Evolutionary conservation across 257 asterid species (phyloP).

Genomic region (Euphrasia confusa): DNA sequence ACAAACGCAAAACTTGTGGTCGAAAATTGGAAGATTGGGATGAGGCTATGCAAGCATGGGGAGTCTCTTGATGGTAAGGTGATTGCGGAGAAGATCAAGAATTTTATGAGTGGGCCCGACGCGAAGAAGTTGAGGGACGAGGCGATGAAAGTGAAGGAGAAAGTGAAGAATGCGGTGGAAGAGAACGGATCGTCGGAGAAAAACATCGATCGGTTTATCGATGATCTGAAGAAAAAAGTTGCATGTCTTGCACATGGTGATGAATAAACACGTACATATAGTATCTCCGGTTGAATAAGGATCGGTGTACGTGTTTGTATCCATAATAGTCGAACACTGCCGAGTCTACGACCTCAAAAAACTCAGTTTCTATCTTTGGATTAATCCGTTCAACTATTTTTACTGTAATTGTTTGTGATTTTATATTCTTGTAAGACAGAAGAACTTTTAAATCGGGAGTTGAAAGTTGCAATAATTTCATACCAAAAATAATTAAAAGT

Average conservation of each 20-base stretch:
- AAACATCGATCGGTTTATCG: slow-evolving; percentile 27
- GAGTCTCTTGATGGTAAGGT: slow-evolving; percentile 15
- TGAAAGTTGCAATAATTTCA: too few species aligned
- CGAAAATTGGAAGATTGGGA: slow-evolving; percentile 36
- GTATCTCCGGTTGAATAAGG: too few species aligned
- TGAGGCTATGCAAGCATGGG: slow-evolving; percentile 23
- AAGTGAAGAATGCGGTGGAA: slow-evolving; percentile 18
- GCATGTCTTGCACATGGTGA: neutral
- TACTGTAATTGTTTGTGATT: too few species aligned
- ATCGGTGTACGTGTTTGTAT: too few species aligned
- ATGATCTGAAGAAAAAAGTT: slow-evolving; percentile 20
- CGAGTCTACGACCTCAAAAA: too few species aligned
- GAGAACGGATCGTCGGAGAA: slow-evolving; percentile 27
- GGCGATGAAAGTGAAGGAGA: slow-evolving; percentile 15
- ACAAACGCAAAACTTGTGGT: slow-evolving; percentile 36
- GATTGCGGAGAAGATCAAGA: slow-evolving; percentile 1
- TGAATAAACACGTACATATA: neutral
- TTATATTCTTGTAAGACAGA: too few species aligned
- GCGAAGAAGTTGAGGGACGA: slow-evolving; percentile 22
- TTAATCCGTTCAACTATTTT: too few species aligned
- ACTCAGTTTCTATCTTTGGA: too few species aligned
- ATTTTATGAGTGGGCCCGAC: slow-evolving; percentile 19
- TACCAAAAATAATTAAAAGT: too few species aligned
- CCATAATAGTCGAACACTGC: too few species aligned
- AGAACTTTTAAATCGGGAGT: too few species aligned